phyloP scores from a whole-genome alignment of 768 basidiomycete genomes.

The Agrocybe pediades region DNA sequence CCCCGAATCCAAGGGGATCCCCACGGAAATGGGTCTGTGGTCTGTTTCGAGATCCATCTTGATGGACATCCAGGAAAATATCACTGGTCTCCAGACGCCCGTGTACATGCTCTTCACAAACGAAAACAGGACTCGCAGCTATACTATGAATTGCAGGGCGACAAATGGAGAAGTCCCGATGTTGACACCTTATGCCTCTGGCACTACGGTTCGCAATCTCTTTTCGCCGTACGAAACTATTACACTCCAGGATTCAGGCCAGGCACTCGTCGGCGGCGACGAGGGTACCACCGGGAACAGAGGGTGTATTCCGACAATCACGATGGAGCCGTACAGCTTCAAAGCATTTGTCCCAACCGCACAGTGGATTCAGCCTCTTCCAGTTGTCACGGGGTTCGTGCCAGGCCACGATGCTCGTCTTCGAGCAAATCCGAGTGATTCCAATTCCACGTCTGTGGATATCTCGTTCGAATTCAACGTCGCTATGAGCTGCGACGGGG shows the following conservation, averaged over 20 bases:
- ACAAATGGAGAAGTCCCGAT: slow-evolving; percentile 59
- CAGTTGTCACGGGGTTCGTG: slow-evolving; percentile 74
- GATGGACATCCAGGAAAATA: slow-evolving; percentile 56
- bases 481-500: slow-evolving; percentile 70
- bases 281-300: slow-evolving; percentile 61
- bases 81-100: slow-evolving; percentile 60
- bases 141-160: slow-evolving; percentile 69
- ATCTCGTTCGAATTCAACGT: slow-evolving; percentile 81
- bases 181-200: slow-evolving; percentile 70
- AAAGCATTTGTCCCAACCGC: slow-evolving; percentile 75
- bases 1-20: slow-evolving; percentile 82
- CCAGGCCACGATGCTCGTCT: slow-evolving; percentile 90
- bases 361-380: slow-evolving; percentile 72
- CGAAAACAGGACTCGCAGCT: slow-evolving; percentile 73
- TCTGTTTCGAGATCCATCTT: slow-evolving; percentile 74
- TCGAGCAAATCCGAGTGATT: slow-evolving; percentile 47
- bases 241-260: slow-evolving; percentile 63
- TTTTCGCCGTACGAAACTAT: slow-evolving; percentile 85
- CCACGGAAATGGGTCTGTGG: slow-evolving; percentile 89
- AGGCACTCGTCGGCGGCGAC: slow-evolving; percentile 62
- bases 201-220: slow-evolving; percentile 69
- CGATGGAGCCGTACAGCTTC: slow-evolving; percentile 76
- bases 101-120: slow-evolving; percentile 89
- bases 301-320: slow-evolving; percentile 72
- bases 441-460: slow-evolving; percentile 61